A percentile compares a stretch with the other conserved stretches of the same genome.
Conservation (phyloP, 495 filamentous ascomycete genomes). For the Podospora pseudoanserina region DNA sequence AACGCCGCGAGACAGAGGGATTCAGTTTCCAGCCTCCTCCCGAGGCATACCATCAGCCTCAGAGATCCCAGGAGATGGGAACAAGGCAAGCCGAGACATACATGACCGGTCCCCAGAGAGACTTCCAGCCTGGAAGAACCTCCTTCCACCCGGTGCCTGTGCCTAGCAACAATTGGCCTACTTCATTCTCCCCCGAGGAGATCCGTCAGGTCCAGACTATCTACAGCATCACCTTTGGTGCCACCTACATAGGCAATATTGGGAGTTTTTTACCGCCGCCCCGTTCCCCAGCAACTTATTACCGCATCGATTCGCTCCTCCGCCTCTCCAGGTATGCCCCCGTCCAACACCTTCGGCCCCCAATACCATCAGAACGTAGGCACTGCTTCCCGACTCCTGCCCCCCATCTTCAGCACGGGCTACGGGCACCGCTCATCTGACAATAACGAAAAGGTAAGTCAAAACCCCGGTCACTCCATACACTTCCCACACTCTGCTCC, state of each 20-base stretch:
- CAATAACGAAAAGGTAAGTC: neutral
- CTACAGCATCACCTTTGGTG: neutral
- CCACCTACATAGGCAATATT: neutral
- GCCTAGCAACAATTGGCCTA: neutral
- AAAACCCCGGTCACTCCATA: neutral
- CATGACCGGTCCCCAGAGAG: neutral
- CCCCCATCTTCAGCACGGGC: neutral
- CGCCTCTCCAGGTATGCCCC: neutral
- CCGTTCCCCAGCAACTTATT: neutral
- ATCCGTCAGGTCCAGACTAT: neutral
- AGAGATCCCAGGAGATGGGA: neutral
- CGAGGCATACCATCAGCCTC: neutral
- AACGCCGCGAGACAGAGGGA: neutral
- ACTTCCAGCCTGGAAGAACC: neutral
- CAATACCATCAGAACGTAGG: neutral
- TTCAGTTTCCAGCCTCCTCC: neutral
- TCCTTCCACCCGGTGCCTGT: neutral
- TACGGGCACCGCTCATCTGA: neutral
- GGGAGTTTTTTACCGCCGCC: neutral
- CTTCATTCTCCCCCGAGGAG: neutral
- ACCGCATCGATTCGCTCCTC: no score
- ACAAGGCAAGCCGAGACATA: neutral
- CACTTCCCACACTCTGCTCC: constrained; percentile 5
- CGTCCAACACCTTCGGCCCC: neutral
- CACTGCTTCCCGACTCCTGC: neutral